Conservation (phyloP, 176 grass and related monocot genomes). For the Avena eriantha region DNA sequence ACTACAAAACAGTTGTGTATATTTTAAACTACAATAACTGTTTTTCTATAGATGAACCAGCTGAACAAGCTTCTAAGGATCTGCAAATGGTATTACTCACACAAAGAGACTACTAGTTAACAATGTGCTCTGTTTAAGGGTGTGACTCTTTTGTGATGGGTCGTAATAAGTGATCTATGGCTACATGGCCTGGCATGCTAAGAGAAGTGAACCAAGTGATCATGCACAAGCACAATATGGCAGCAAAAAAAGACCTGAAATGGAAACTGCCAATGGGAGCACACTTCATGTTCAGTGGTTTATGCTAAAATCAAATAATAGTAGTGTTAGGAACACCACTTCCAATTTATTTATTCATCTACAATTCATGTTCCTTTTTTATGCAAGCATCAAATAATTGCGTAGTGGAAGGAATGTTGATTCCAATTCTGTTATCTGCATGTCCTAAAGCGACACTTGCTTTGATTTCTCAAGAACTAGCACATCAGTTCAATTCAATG, state of each 20-base stretch:
- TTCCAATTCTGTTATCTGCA: not conserved
- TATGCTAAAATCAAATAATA: not conserved
- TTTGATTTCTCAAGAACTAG: slow-evolving; percentile 1
- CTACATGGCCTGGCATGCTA: not conserved
- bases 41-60: not conserved
- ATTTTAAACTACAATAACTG: not conserved
- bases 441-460: not conserved
- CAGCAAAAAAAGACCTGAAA: not conserved
- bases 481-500: not conserved
- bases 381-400: not conserved
- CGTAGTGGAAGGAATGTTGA: not conserved
- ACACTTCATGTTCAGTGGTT: not conserved
- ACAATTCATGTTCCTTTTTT: not conserved
- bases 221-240: not conserved
- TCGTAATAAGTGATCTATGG: not conserved
- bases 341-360: not conserved
- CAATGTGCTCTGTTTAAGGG: slow-evolving; percentile 1
- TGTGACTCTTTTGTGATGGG: not conserved
- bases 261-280: not conserved
- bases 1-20: slow-evolving; percentile 13
- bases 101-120: slow-evolving; percentile 27
- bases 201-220: not conserved
- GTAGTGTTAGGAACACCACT: not conserved
- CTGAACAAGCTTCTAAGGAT: slow-evolving; percentile 20
- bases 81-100: not conserved